Conservation (phyloP, 2,329 filamentous ascomycete genomes). For the Phialocephala subalpina region DNA sequence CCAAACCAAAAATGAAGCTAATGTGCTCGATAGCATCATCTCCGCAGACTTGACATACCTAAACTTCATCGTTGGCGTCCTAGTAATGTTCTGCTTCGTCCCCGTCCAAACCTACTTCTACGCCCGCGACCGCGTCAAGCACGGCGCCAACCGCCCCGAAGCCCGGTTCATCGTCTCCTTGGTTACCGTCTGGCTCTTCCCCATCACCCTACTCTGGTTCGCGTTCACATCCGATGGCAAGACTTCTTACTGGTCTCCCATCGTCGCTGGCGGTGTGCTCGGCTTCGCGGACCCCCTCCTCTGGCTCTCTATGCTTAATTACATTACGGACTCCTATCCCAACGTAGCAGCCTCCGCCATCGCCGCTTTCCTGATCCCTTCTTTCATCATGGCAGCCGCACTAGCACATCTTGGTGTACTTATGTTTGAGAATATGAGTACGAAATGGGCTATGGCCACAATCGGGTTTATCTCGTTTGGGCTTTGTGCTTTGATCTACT, state of each 20-base stretch:
- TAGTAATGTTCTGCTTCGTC: slow-evolving; percentile 51
- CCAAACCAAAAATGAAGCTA: slow-evolving; percentile 20
- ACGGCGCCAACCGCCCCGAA: slow-evolving; percentile 49
- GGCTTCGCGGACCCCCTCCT: slow-evolving; percentile 52
- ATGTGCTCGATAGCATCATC: slow-evolving; percentile 41
- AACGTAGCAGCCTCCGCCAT: slow-evolving; percentile 51
- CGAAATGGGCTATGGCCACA: slow-evolving; percentile 51
- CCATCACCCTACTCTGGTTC: slow-evolving; percentile 52
- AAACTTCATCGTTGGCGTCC: slow-evolving; percentile 52
- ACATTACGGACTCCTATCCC: slow-evolving; percentile 52
- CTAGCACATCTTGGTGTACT: slow-evolving; percentile 49
- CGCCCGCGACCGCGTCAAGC: slow-evolving; percentile 46
- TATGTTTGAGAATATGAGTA: slow-evolving; percentile 46
- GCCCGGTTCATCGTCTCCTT: slow-evolving; percentile 51
- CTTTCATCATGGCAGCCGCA: slow-evolving; percentile 50
- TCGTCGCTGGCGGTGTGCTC: slow-evolving; percentile 49
- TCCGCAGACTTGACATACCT: slow-evolving; percentile 50
- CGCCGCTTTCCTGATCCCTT: slow-evolving; percentile 53
- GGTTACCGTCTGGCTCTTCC: slow-evolving; percentile 52
- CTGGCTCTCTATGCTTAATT: slow-evolving; percentile 53
- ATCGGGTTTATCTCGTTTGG: slow-evolving; percentile 51
- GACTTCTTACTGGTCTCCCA: slow-evolving; percentile 50
- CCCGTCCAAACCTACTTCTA: slow-evolving; percentile 53
- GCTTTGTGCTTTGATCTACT: slow-evolving; percentile 50
- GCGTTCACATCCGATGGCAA: slow-evolving; percentile 51